A percentile compares a stretch with the other conserved stretches of the same genome.
These are phyloP conservation scores for Aspergillus panamensis DNA, from an alignment of 495 filamentous ascomycete species.

Conservation along the genomic window DNA sequence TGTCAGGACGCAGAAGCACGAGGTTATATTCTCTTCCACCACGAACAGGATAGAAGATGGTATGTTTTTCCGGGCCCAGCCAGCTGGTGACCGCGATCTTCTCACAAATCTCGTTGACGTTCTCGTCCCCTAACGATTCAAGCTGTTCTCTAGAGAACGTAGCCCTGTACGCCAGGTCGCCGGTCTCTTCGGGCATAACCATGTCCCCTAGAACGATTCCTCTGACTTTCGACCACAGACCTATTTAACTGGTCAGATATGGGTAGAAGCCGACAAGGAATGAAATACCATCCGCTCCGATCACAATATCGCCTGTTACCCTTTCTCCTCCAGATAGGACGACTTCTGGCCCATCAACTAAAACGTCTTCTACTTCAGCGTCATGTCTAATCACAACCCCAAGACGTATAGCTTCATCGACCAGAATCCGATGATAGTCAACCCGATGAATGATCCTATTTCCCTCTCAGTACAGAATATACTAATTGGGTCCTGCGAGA, in stretches of 20 bases:
- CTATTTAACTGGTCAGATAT: slow-evolving; percentile 23
- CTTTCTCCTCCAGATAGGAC: slow-evolving; percentile 7
- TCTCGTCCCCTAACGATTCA: slow-evolving; percentile 10
- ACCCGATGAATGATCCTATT: slow-evolving; percentile 48
- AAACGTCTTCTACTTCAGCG: slow-evolving; percentile 1
- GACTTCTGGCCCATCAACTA: neutral
- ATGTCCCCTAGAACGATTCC: slow-evolving; percentile 36
- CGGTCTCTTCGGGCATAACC: slow-evolving; percentile 48
- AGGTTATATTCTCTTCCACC: slow-evolving; percentile 58
- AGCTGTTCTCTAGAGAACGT: slow-evolving; percentile 25
- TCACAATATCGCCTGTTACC: slow-evolving; percentile 11
- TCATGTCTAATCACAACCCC: slow-evolving; percentile 31
- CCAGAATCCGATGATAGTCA: slow-evolving; percentile 46
- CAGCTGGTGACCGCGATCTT: slow-evolving; percentile 34
- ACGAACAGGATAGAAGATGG: slow-evolving; percentile 57
- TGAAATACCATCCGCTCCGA: slow-evolving; percentile 18
- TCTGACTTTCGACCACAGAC: slow-evolving; percentile 42
- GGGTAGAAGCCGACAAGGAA: slow-evolving; percentile 13
- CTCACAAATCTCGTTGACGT: slow-evolving; percentile 11
- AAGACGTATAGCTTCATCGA: slow-evolving; percentile 46
- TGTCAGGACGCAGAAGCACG: slow-evolving; percentile 61
- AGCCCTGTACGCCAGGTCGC: slow-evolving; percentile 61
- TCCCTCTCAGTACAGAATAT: neutral
- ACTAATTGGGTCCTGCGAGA: neutral
- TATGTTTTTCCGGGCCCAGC: slow-evolving; percentile 58